phyloP scores from a whole-genome alignment of 2,329 filamentous ascomycete genomes.

The Hypoxylon sp. region DNA sequence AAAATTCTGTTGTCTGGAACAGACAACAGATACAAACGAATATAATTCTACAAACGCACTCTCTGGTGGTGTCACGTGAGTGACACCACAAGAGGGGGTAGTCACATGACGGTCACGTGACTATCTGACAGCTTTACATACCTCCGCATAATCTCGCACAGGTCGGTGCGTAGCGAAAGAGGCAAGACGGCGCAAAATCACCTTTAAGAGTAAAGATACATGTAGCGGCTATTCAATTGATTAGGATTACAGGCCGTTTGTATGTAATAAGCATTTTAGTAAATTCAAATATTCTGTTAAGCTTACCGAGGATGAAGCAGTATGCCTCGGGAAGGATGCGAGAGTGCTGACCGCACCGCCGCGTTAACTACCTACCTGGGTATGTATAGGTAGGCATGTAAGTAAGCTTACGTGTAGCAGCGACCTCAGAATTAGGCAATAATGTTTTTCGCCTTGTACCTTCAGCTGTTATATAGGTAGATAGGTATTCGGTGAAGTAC shows the following conservation, averaged over 20 bases:
- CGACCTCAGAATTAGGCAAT: background rate
- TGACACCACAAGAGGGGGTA: too few species aligned
- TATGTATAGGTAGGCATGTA: background rate
- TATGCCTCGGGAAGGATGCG: slow-evolving; percentile 19
- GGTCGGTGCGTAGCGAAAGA: slow-evolving; percentile 5
- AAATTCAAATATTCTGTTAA: background rate
- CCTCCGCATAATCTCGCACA: slow-evolving; percentile 18
- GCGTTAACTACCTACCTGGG: background rate
- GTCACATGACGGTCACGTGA: too few species aligned
- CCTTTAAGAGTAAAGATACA: background rate
- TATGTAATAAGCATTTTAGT: background rate
- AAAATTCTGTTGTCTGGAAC: too few species aligned
- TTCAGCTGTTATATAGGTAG: background rate
- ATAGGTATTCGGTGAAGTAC: too few species aligned
- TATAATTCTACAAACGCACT: too few species aligned
- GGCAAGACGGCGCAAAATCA: background rate
- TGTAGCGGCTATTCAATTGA: background rate
- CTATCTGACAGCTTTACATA: too few species aligned
- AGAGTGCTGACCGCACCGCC: slow-evolving; percentile 4
- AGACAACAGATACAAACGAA: too few species aligned
- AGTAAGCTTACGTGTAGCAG: slow-evolving; percentile 13
- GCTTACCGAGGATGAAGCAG: slow-evolving; percentile 8
- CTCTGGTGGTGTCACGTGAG: too few species aligned
- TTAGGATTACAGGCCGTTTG: background rate
- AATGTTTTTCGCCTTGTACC: slow-evolving; percentile 2